A percentile compares a stretch with the other conserved stretches of the same genome.
phyloP scores from a whole-genome alignment of 2,329 filamentous ascomycete species.

The Ramularia endophylla region DNA sequence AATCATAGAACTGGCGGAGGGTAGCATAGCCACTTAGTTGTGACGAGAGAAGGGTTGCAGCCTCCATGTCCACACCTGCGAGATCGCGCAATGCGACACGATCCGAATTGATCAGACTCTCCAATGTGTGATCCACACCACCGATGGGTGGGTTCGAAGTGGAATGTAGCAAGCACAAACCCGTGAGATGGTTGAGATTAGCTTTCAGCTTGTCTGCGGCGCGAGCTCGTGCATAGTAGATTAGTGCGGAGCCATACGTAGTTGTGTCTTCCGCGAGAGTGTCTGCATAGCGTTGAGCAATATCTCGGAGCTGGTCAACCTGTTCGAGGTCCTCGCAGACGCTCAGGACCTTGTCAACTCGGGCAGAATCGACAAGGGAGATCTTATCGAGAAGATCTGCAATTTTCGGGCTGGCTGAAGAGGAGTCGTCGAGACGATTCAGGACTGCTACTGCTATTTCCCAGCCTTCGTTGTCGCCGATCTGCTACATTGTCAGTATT shows the following conservation, averaged over 20 bases:
- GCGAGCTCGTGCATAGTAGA: slow-evolving; percentile 87
- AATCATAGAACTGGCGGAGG: slow-evolving; percentile 79
- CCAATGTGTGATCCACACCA: slow-evolving; percentile 68
- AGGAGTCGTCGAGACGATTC: slow-evolving; percentile 69
- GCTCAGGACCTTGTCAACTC: slow-evolving; percentile 75
- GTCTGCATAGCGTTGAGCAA: slow-evolving; percentile 84
- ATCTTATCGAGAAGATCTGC: slow-evolving; percentile 67
- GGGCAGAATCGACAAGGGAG: slow-evolving; percentile 61
- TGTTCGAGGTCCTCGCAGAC: slow-evolving; percentile 75
- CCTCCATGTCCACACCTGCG: slow-evolving; percentile 69
- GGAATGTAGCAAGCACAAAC: slow-evolving; percentile 80
- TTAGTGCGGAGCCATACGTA: slow-evolving; percentile 72
- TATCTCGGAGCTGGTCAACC: slow-evolving; percentile 68
- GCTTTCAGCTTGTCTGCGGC: slow-evolving; percentile 72
- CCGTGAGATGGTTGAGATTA: slow-evolving; percentile 79
- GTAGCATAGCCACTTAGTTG: slow-evolving; percentile 91
- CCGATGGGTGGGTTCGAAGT: slow-evolving; percentile 66
- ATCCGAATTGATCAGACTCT: slow-evolving; percentile 63
- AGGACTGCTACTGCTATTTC: slow-evolving; percentile 80
- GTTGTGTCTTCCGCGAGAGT: slow-evolving; percentile 62
- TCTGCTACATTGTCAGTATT: slow-evolving; percentile 15
- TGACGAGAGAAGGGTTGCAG: slow-evolving; percentile 74
- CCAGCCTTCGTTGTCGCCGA: slow-evolving; percentile 61
- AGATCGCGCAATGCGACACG: slow-evolving; percentile 65
- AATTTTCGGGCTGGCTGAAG: slow-evolving; percentile 67